These are phyloP conservation scores for Ganoderma lucidum DNA, from an alignment of 1,284 basidiomycete species.

Conservation along the genomic window DNA sequence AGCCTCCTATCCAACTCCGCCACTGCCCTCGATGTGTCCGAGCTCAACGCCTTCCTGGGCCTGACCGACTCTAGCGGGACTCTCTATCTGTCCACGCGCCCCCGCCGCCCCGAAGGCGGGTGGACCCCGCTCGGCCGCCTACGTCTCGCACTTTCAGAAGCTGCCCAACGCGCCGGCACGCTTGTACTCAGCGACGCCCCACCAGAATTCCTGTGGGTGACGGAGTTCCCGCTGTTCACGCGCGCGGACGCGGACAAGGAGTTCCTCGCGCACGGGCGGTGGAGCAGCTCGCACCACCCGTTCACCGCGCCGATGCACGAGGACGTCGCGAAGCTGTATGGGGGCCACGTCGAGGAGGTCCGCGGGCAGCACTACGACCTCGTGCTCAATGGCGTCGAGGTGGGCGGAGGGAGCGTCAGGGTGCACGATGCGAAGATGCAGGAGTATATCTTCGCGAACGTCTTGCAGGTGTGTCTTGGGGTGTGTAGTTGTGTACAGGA, in stretches of 20 bases:
- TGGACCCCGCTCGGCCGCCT: conserved; percentile 84
- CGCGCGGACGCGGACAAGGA: conserved; percentile 89
- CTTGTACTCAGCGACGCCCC: conserved; percentile 59
- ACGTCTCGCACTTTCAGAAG: conserved; percentile 72
- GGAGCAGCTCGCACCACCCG: conserved; percentile 93
- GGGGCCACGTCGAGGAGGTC: conserved; percentile 72
- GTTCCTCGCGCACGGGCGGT: conserved; percentile 83
- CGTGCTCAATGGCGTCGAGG: conserved; percentile 93
- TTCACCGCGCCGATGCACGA: conserved; percentile 96
- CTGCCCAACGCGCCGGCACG: conserved; percentile 64
- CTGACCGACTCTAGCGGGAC: conserved; percentile 29
- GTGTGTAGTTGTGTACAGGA: not conserved
- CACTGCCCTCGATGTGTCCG: conserved; percentile 8
- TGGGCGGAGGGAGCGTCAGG: conserved; percentile 93
- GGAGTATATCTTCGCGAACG: conserved; percentile 79
- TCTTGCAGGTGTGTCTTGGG: conserved; percentile 70
- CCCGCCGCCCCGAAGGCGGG: conserved; percentile 70
- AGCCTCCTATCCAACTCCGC: conserved; percentile 28
- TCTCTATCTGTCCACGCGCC: conserved; percentile 57
- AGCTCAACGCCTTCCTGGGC: conserved; percentile 35
- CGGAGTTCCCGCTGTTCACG: conserved; percentile 96
- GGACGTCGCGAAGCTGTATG: conserved; percentile 80
- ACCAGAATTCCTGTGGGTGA: conserved; percentile 95
- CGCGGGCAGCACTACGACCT: conserved; percentile 98
- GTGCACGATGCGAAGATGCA: conserved; percentile 91